These are phyloP conservation scores for Cyanidiococcus yangmingshanensis DNA, from an alignment of 23 red algal species.

Conservation along the genomic window DNA sequence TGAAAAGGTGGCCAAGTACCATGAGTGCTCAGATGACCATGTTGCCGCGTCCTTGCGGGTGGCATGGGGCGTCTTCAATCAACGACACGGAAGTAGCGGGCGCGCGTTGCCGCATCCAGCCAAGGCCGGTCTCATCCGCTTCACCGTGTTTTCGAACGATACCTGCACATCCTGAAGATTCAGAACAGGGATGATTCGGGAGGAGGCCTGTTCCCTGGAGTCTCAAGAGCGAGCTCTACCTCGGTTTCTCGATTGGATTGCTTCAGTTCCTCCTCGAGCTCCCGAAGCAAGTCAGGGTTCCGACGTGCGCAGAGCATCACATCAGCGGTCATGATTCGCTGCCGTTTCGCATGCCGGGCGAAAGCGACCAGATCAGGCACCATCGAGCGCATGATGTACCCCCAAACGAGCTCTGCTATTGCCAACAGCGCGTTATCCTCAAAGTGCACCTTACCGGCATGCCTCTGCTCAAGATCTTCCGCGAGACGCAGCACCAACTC, in stretches of 20 bases:
- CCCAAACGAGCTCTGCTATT: neutral
- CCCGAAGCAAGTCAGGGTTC: neutral
- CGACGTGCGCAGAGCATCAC: conserved; percentile 1
- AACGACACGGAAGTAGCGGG: too few relatives aligned
- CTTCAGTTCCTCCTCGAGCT: neutral
- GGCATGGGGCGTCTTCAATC: too few relatives aligned
- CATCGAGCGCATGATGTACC: neutral
- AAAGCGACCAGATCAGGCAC: neutral
- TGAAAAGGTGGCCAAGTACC: too few relatives aligned
- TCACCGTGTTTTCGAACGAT: too few relatives aligned
- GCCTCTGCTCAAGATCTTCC: neutral
- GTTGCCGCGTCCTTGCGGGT: too few relatives aligned
- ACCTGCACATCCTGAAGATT: too few relatives aligned
- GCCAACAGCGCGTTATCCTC: neutral
- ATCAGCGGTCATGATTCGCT: neutral
- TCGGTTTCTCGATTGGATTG: neutral
- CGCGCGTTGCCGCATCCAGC: too few relatives aligned
- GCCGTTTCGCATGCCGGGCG: neutral
- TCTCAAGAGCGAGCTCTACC: neutral
- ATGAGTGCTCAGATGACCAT: too few relatives aligned
- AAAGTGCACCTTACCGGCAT: neutral
- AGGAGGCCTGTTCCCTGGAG: neutral
- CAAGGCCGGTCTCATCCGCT: too few relatives aligned
- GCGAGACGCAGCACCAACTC: neutral
- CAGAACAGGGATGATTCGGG: neutral